Base-by-base conservation (phyloP, 805 yeast genomes). In the Metschnikowia dekortorum region DNA sequence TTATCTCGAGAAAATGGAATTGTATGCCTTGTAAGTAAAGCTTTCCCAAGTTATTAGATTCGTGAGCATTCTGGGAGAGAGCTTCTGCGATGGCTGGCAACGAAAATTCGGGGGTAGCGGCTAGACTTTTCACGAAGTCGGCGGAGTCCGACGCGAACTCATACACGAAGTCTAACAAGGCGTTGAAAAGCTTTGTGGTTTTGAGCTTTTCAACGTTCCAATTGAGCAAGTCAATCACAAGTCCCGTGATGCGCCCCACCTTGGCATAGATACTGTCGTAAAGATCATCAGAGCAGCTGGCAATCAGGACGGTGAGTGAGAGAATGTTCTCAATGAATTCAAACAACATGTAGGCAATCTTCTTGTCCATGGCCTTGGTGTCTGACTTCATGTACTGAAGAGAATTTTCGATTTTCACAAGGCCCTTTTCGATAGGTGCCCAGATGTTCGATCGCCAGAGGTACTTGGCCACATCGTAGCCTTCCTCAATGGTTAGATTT, bases 401-500 rank as follows among this genome's bases (percentile, higher is more conserved):
- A 0, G 89, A 80, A 0, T 62, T 64, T 35, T 71, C 63, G 26
- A 83, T 75, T 53, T 83, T 83, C 0, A 64, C 63, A 40, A 88
- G 68, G 2, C 83, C 79, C 4, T 64, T 55, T 43, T 75, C 79
- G 38, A 89, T 74, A 29, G 79, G 68, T 0, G 78, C 73, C 87
- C 96, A 84, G 39, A 92, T 81, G 53, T 86, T 82, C 14, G 82
- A 81, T 62, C 97, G 80, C 87, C 95, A 86, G 48, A 87, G 65
- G 64, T 80, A 81, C 18, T 81, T 79, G 29, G 89, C 82, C 35
- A 89, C 78, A 55, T 89, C 96, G 58, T 88, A 84, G 18, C 97
- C 97, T 67, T 90, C 96, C 61, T 89, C 96, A 47, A 89, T 74
- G 2, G 86, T 84, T 49, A 92, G 62, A 62, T 87, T 89, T 63